Percentiles rank a stretch among this genome's conserved stretches.
Conservation (phyloP, 805 yeast species). For the Starmerella khaoyaiensis region DNA sequence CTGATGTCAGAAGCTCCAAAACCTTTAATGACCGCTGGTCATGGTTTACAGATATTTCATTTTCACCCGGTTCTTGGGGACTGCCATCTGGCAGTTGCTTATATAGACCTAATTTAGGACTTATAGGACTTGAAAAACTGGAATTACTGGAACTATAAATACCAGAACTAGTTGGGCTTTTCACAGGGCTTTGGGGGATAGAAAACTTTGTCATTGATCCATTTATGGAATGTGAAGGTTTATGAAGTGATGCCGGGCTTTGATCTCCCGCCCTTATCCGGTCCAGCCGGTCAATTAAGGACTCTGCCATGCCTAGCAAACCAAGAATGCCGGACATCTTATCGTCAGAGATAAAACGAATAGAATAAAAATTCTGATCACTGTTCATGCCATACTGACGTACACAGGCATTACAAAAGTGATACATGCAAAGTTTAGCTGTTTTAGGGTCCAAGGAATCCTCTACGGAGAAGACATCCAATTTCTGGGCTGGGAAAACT, state of each 20-base stretch:
- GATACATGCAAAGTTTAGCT: constrained; percentile 81
- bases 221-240: no score
- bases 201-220: no score
- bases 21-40: constrained; percentile 59
- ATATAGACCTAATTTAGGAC: no score
- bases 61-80: not conserved
- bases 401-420: constrained; percentile 77
- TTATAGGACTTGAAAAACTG: no score
- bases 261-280: constrained; percentile 3
- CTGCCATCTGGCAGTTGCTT: no score
- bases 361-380: constrained; percentile 76
- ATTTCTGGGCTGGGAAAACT: constrained; percentile 26
- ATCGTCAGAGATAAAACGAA: constrained; percentile 77
- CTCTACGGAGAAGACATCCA: constrained; percentile 46
- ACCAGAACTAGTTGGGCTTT: no score
- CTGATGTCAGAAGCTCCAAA: constrained; percentile 75
- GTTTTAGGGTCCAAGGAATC: constrained; percentile 69
- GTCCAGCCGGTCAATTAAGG: constrained; percentile 40
- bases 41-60: constrained; percentile 6
- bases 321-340: constrained; percentile 64
- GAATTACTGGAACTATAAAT: no score
- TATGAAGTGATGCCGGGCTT: no score
- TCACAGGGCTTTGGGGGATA: no score
- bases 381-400: constrained; percentile 49
- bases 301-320: constrained; percentile 58